These are phyloP conservation scores for Clarkia xantiana DNA, from an alignment of 345 rosid species.

Conservation along the genomic window DNA sequence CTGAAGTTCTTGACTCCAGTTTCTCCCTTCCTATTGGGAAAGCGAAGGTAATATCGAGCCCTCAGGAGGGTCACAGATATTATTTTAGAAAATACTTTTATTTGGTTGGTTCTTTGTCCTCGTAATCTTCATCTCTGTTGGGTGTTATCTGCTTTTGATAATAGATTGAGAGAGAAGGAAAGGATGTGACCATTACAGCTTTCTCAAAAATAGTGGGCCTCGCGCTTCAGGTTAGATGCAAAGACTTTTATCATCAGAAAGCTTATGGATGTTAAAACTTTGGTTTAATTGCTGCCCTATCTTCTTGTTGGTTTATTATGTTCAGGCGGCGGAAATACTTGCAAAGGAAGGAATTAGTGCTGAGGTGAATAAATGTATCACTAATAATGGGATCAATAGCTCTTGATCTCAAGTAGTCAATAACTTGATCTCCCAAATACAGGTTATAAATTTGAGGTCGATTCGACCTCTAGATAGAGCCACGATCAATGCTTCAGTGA, in stretches of 20 bases:
- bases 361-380: conserved; percentile 37
- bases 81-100: too few species aligned
- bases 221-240: conserved; percentile 48
- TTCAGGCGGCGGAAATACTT: conserved; percentile 74
- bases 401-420: background rate
- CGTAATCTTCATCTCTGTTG: too few species aligned
- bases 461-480: conserved; percentile 80
- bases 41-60: conserved; percentile 62
- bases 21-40: conserved; percentile 90
- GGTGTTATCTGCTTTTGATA: conserved; percentile 3
- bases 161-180: conserved; percentile 88
- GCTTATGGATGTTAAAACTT: too few species aligned
- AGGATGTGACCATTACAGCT: conserved; percentile 69
- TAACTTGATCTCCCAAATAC: conserved; percentile 5
- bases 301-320: too few species aligned
- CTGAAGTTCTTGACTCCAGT: conserved; percentile 77
- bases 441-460: conserved; percentile 82
- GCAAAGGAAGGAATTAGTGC: conserved; percentile 78
- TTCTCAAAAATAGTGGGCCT: conserved; percentile 78
- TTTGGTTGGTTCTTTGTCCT: too few species aligned
- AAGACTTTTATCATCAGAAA: too few species aligned
- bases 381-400: too few species aligned
- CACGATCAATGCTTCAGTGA: conserved; percentile 64
- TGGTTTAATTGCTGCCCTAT: conserved; percentile 1
- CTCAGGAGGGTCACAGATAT: too few species aligned